Percentiles rank a stretch among this genome's conserved stretches.
These are phyloP conservation scores for Dothideomycetes sp. DNA, from an alignment of 2,329 filamentous ascomycete genomes.

Conservation along the genomic window DNA sequence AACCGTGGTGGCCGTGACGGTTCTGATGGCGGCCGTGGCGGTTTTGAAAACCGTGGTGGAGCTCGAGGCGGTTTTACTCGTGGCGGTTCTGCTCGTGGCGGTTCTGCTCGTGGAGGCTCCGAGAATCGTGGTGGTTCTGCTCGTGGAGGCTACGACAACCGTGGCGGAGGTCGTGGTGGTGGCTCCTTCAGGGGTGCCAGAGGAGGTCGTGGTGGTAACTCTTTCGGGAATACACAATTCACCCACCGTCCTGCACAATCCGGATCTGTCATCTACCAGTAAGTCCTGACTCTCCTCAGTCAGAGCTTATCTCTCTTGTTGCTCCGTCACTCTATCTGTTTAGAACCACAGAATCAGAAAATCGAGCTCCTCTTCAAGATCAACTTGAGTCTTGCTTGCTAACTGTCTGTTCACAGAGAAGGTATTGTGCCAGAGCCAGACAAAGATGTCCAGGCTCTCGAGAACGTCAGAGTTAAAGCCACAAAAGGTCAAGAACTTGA, in stretches of 20 bases:
- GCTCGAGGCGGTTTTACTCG: constrained; percentile 7
- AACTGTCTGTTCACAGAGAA: constrained; percentile 15
- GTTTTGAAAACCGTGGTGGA: constrained; percentile 11
- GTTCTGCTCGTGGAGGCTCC: constrained; percentile 2
- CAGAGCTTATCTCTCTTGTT: too few relatives aligned
- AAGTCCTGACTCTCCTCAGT: too few relatives aligned
- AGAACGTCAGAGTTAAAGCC: constrained; percentile 19
- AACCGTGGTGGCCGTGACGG: constrained; percentile 12
- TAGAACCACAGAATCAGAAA: not conserved
- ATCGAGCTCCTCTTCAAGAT: not conserved
- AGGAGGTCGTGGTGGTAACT: constrained; percentile 14
- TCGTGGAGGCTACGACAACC: constrained; percentile 12
- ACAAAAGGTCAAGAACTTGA: constrained; percentile 22
- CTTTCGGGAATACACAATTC: too few relatives aligned
- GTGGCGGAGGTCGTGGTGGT: constrained; percentile 12
- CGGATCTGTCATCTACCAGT: constrained; percentile 19
- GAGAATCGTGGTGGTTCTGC: constrained; percentile 12
- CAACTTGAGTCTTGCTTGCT: constrained; percentile 14
- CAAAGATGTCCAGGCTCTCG: constrained; percentile 18
- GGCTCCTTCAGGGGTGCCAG: constrained; percentile 17
- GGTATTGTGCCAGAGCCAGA: constrained; percentile 19
- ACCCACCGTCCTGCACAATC: not conserved
- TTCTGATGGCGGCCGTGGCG: too few relatives aligned
- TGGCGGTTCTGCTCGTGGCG: constrained; percentile 14
- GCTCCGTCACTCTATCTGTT: not conserved